These are phyloP conservation scores for Pinus tabuliformis DNA, from an alignment of 75 land plant species.

Conservation along the genomic window DNA sequence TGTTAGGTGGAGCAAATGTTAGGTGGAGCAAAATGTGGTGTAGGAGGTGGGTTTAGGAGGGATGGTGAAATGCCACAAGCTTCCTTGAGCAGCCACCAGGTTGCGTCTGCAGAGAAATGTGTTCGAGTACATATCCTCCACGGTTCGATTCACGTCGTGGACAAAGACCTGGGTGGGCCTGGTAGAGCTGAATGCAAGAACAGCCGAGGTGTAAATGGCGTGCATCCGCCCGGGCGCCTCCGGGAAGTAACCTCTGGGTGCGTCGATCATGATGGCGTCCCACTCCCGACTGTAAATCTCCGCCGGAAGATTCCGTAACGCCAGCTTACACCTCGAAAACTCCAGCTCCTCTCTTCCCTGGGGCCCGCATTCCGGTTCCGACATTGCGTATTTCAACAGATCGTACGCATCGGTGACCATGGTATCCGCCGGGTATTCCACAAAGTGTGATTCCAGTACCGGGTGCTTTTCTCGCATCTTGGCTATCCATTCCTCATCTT, in stretches of 20 bases:
- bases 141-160: constrained; percentile 29
- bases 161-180: constrained; percentile 23
- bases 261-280: constrained; percentile 43
- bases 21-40: constrained; percentile 7
- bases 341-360: background rate
- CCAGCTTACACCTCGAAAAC: constrained; percentile 24
- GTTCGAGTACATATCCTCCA: constrained; percentile 19
- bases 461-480: constrained; percentile 3
- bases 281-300: constrained; percentile 17
- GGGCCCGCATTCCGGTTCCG: constrained; percentile 9
- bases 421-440: constrained; percentile 6
- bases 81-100: constrained; percentile 14
- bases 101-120: constrained; percentile 27
- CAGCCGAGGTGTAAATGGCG: constrained; percentile 31
- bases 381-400: background rate
- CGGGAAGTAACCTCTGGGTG: constrained; percentile 26
- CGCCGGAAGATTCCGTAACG: constrained; percentile 15
- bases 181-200: constrained; percentile 11
- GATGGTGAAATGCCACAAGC: constrained; percentile 20
- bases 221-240: constrained; percentile 37
- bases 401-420: constrained; percentile 9
- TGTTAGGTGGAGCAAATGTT: background rate
- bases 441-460: background rate
- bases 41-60: background rate
- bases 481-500: constrained; percentile 17